Percentiles rank a stretch among this genome's conserved stretches.
Conservation (phyloP, 2,329 filamentous ascomycete genomes). For the Aspergillus spinulosporus region DNA sequence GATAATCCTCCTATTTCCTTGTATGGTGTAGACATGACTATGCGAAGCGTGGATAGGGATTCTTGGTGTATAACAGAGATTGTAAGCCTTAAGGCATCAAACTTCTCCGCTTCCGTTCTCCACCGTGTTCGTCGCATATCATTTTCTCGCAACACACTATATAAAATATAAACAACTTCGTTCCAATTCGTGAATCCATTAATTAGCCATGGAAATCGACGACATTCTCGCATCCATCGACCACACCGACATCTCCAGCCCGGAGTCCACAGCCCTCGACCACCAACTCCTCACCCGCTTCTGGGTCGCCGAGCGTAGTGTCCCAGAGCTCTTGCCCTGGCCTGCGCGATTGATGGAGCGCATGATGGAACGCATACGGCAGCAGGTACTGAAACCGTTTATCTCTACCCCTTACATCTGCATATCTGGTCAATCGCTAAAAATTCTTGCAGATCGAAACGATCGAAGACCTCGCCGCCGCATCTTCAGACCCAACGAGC, state of each 20-base stretch:
- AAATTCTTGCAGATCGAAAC: conserved; percentile 55
- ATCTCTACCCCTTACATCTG: neutral
- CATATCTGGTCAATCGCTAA: neutral
- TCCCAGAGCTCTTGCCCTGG: conserved; percentile 82
- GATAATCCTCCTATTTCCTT: neutral
- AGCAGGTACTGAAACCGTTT: conserved; percentile 48
- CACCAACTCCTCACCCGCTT: conserved; percentile 85
- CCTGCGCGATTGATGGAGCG: conserved; percentile 76
- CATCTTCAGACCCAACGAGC: conserved; percentile 54
- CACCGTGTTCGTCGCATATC: neutral
- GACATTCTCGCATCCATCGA: conserved; percentile 76
- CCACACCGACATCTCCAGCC: conserved; percentile 50
- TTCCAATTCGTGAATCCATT: neutral
- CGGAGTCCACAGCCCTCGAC: conserved; percentile 56
- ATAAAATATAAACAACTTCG: neutral
- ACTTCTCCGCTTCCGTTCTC: too few species aligned
- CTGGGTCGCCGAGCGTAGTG: conserved; percentile 89
- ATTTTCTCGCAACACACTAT: neutral
- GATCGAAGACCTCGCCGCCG: conserved; percentile 61
- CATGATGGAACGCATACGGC: conserved; percentile 69
- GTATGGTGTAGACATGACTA: neutral
- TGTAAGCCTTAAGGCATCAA: too few species aligned
- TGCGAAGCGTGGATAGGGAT: too few species aligned
- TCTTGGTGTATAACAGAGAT: too few species aligned
- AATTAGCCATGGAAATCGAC: conserved; percentile 69